These are phyloP conservation scores for Apiospora aurea DNA, from an alignment of 2,329 filamentous ascomycete genomes.

Conservation along the genomic window DNA sequence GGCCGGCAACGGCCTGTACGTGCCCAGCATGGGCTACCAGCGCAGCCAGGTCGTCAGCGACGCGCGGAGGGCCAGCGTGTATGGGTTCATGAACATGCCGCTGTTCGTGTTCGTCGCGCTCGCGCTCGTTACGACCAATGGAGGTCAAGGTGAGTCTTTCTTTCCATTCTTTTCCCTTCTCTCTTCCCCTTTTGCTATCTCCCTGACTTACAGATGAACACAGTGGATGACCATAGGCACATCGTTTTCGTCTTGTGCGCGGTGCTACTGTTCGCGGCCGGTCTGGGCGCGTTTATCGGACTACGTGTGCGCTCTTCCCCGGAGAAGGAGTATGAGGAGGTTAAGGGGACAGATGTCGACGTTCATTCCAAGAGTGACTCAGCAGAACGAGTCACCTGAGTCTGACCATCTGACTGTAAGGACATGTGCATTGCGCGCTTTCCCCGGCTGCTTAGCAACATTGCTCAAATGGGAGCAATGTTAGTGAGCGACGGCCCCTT, in stretches of 20 bases:
- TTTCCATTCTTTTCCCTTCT: not conserved
- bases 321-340: not conserved
- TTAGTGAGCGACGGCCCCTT: not conserved
- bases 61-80: constrained; percentile 38
- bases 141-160: constrained; percentile 18
- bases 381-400: not conserved
- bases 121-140: constrained; percentile 50
- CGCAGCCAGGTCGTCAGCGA: constrained; percentile 41
- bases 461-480: not conserved
- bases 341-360: not conserved
- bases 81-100: constrained; percentile 53
- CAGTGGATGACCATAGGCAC: constrained; percentile 31
- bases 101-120: constrained; percentile 64
- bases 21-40: constrained; percentile 43
- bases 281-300: constrained; percentile 29
- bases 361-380: not conserved
- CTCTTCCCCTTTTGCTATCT: too few relatives aligned
- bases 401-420: too few relatives aligned
- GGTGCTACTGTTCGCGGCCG: constrained; percentile 34
- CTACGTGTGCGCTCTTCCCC: constrained; percentile 22
- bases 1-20: constrained; percentile 44
- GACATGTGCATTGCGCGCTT: not conserved
- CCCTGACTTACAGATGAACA: not conserved
- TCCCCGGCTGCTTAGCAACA: not conserved
- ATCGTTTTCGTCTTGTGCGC: constrained; percentile 36